Evolutionary conservation across 768 basidiomycete genomes (phyloP), one percentile per base, ranked within the genome.

Genomic region (Inosperma sp.): DNA sequence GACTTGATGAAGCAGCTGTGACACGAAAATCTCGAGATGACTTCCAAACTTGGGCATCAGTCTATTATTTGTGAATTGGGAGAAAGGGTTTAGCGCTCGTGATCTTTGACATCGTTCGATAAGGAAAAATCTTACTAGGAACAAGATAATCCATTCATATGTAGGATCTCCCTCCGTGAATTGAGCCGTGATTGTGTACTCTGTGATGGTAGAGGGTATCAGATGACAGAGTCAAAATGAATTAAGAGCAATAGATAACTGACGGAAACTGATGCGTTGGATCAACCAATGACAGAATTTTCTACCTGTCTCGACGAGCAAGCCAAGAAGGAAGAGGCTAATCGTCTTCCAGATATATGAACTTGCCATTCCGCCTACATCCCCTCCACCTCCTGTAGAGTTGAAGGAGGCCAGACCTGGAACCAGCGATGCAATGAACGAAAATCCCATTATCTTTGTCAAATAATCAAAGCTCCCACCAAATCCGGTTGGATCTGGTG

Each of bases 1-100:
- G 62, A 16, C 64, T 55, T 4, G 73, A 72, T n/a, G 64, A 71
- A 22, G 67, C 68, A 0, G 74, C 63, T 14, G 62, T 64, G 34
- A 77, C 74, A n/a, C 63, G 63, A 49, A 77, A 74, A 23, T 75
- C 68, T 19, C 69, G 63, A 12, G 74, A 65, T 0, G 62, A 57
- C 14, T 61, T 65, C 76, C 76, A 77, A 6, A 75, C 68, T 29
- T 72, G 63, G 45, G 74, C 66, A 29, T 73, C 66, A 2, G 72
- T 74, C 75, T 75, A 39, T 14, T 17, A 45, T n/a, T n/a, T n/a
- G n/a, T n/a, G n/a, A n/a, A n/a, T n/a, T n/a, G n/a, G n/a, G n/a
- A n/a, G n/a, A n/a, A n/a, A n/a, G n/a, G n/a, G n/a, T n/a, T n/a
- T n/a, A n/a, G n/a, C n/a, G n/a, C n/a, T n/a, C n/a, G n/a, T n/a